A percentile compares a stretch with the other conserved stretches of the same genome.
Evolutionary conservation across 441 rosid species (phyloP).

Genomic region (Raphanus hybrid): DNA sequence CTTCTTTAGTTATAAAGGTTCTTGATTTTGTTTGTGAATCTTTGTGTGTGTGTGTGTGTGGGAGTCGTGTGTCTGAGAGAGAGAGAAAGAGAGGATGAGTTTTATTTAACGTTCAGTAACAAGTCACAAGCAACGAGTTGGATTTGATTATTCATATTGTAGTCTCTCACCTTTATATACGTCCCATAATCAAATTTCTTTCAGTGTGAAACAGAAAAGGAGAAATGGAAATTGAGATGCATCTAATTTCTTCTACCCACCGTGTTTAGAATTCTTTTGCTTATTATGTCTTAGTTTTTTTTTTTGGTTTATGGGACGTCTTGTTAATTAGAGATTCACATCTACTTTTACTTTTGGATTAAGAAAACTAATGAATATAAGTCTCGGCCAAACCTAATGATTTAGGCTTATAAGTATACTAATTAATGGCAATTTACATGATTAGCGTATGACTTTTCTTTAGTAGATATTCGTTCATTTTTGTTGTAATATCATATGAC

Average conservation of each 20-base stretch:
- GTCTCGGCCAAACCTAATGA: not conserved
- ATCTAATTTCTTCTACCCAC: slow-evolving; percentile 17
- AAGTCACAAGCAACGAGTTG: slow-evolving; percentile 31
- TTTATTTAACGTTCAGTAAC: slow-evolving; percentile 20
- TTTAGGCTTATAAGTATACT: not conserved
- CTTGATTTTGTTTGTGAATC: slow-evolving; percentile 22
- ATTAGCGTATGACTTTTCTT: no score
- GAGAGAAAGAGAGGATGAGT: slow-evolving; percentile 11
- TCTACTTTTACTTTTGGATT: not conserved
- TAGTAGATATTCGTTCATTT: no score
- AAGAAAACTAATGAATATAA: not conserved
- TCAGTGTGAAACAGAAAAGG: not conserved
- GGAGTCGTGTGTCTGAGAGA: slow-evolving; percentile 4
- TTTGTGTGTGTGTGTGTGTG: slow-evolving; percentile 11
- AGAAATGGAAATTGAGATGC: slow-evolving; percentile 6
- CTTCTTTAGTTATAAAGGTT: slow-evolving; percentile 20
- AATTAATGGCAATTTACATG: not conserved
- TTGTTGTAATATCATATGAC: no score
- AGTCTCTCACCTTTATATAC: slow-evolving; percentile 33
- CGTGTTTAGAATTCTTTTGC: slow-evolving; percentile 4
- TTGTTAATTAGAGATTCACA: not conserved
- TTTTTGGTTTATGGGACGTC: not conserved
- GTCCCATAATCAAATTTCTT: slow-evolving; percentile 36
- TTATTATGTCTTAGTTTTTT: not conserved
- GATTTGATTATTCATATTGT: slow-evolving; percentile 36